Evolutionary conservation across 768 basidiomycete species (phyloP), one percentile per base, ranked within the genome.

Genomic region (Clitopilus hobsonii): DNA sequence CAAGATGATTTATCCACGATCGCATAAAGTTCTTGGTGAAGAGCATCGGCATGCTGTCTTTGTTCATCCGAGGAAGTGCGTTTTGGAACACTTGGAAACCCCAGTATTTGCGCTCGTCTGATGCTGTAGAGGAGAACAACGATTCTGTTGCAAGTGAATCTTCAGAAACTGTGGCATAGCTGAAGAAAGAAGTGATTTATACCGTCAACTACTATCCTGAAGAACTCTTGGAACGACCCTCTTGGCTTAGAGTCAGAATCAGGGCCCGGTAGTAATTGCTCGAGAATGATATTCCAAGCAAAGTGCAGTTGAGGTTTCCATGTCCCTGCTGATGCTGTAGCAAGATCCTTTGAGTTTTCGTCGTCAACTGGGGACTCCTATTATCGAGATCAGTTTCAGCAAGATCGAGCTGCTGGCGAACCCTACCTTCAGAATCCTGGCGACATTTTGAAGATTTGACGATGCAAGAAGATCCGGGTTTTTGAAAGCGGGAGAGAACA

Each of bases 1-100:
- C 89, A 20, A 99, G 78, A 68, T 98, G 94, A 66, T 96, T 96
- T 56, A 96, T 95, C 92, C 95, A 96, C 30, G 88, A 88, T 30
- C 94, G 86, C 89, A 98, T 94, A 64, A 97, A 91, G 67, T 97
- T 94, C 63, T 88, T 88, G 18, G 91, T 95, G 68, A 99, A 94
- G 28, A 98, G 75, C 80, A 92, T 86, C 0, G 91, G 88, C 61
- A 96, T 76, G 52, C 83, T 86, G 45, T 80, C 71, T 16, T 82
- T 69, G 14, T 79, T 74, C 26, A 91, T 79, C 30, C 85, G 84
- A 14, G 82, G 79, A 38, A 97, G 73, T 6, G 92, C 85, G 59
- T 83, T 88, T 63, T 86, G 83, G 71, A 98, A 91, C 18, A 96
- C 81, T 61, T 89, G 87, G 73, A 98, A 96, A n/a, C 94, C 96